These are phyloP conservation scores for Sporobolus alterniflorus DNA, from an alignment of 202 grass and related monocot genomes.

Conservation along the genomic window DNA sequence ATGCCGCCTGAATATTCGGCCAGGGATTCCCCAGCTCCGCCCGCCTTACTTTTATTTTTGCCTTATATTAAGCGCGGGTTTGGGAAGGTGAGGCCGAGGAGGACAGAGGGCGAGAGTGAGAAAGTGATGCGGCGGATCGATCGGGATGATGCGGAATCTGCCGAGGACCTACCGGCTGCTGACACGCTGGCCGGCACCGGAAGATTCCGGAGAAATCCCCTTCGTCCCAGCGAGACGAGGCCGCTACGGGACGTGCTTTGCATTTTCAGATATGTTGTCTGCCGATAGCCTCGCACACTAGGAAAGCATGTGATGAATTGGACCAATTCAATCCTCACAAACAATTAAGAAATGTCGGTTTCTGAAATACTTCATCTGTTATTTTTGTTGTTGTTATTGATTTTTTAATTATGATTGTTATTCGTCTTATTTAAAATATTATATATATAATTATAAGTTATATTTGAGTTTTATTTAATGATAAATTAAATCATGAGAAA, in stretches of 20 bases:
- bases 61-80: background rate
- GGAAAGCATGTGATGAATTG: background rate
- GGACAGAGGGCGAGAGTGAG: background rate
- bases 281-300: too few relatives aligned
- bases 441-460: too few relatives aligned
- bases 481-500: too few relatives aligned
- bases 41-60: background rate
- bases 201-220: slow-evolving; percentile 1
- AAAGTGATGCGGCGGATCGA: background rate
- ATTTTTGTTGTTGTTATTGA: too few relatives aligned
- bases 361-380: too few relatives aligned
- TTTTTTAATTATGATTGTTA: too few relatives aligned
- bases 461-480: too few relatives aligned
- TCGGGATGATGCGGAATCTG: background rate
- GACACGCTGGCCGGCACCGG: background rate
- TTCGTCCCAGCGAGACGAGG: background rate
- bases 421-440: too few relatives aligned
- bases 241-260: background rate
- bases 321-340: background rate
- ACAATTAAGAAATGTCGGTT: background rate
- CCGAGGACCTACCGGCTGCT: background rate
- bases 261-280: background rate
- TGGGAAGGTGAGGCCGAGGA: background rate
- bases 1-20: slow-evolving; percentile 65
- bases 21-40: slow-evolving; percentile 55